Evolutionary conservation across 1,139 yeast genomes (phyloP).

Genomic region (Zygosaccharomyces sapae): DNA sequence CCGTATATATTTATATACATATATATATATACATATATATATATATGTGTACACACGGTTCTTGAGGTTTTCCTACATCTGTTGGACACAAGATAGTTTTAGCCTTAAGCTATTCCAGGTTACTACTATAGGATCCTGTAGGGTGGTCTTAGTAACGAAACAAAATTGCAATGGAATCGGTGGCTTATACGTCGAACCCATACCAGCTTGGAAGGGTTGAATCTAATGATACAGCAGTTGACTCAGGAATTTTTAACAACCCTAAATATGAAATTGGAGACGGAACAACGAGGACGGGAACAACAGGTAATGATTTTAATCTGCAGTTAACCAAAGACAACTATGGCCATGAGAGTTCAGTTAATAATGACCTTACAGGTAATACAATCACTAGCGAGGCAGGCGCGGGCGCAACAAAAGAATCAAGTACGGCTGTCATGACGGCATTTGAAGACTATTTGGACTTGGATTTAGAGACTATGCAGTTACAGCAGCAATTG

Average conservation of each 20-base stretch:
- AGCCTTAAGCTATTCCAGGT: too few species aligned
- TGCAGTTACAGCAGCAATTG: constrained; percentile 5
- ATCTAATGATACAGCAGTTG: constrained; percentile 15
- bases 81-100: too few species aligned
- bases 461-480: constrained; percentile 16
- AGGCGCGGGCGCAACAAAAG: constrained; percentile 6
- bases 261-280: constrained; percentile 2
- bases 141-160: too few species aligned
- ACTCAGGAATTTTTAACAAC: constrained; percentile 8
- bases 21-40: not conserved
- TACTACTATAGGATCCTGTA: too few species aligned
- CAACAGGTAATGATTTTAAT: constrained; percentile 13
- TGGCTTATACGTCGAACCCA: constrained; percentile 7
- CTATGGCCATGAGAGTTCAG: constrained; percentile 4
- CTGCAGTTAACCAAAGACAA: constrained; percentile 16
- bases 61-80: too few species aligned
- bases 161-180: not conserved
- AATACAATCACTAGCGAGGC: constrained; percentile 19
- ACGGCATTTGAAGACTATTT: constrained; percentile 20
- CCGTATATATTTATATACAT: too few species aligned
- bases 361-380: constrained; percentile 22
- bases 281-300: not conserved
- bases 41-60: too few species aligned
- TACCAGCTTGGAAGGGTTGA: constrained; percentile 14
- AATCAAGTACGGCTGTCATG: constrained; percentile 6